A percentile compares a stretch with the other conserved stretches of the same genome.
phyloP scores from a whole-genome alignment of 345 rosid species.

The Corchorus capsularis region DNA sequence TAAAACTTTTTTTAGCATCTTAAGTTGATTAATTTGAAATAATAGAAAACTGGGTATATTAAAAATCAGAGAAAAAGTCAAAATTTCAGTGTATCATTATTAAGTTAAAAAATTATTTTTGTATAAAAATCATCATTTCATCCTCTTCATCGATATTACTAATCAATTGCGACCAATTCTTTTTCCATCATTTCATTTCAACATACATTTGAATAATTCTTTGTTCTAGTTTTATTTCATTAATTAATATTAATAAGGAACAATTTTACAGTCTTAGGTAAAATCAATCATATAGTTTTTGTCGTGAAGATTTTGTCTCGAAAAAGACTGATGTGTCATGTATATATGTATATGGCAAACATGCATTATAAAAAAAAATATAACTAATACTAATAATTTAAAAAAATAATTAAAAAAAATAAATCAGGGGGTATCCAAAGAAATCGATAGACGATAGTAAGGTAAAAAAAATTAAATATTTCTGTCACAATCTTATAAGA shows the following conservation, averaged over 20 bases:
- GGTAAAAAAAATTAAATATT: not conserved
- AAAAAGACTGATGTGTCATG: not conserved
- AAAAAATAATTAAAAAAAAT: not conserved
- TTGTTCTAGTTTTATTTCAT: not conserved
- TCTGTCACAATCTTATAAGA: not conserved
- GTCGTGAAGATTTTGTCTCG: not conserved
- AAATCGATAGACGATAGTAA: not conserved
- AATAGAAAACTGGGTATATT: too few relatives aligned
- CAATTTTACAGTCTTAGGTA: not conserved
- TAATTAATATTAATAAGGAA: not conserved
- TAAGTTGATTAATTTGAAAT: too few relatives aligned
- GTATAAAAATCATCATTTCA: too few relatives aligned
- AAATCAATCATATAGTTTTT: not conserved
- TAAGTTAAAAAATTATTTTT: too few relatives aligned
- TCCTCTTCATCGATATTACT: not conserved
- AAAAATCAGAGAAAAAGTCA: too few relatives aligned
- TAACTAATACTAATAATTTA: too few relatives aligned
- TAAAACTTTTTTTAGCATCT: too few relatives aligned
- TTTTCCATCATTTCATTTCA: not conserved
- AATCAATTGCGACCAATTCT: not conserved
- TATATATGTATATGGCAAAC: too few relatives aligned
- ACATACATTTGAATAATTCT: too few relatives aligned
- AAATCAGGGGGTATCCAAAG: not conserved
- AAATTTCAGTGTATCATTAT: too few relatives aligned
- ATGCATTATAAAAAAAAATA: not conserved